Percentiles rank a stretch among this genome's conserved stretches.
Evolutionary conservation across 2,329 filamentous ascomycete genomes (phyloP).

Genomic region (Fusarium tanahbumbuense): DNA sequence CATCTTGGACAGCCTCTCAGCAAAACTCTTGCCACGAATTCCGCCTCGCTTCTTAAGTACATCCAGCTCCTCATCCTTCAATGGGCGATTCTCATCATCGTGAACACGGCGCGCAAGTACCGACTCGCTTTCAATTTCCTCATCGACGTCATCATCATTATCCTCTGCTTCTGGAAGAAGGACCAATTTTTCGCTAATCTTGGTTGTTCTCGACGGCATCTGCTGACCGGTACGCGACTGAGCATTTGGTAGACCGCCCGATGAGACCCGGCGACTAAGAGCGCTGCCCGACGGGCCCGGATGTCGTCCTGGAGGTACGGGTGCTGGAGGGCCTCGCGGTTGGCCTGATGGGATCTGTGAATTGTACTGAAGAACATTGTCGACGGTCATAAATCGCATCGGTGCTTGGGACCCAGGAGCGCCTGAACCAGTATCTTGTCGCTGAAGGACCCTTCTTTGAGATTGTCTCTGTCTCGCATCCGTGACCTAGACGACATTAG

Average conservation of each 20-base stretch:
- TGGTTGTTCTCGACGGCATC: conserved; percentile 87
- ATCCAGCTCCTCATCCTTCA: conserved; percentile 75
- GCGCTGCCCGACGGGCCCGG: conserved; percentile 31
- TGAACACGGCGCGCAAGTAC: conserved; percentile 55
- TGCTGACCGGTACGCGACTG: conserved; percentile 64
- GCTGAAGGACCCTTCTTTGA: conserved; percentile 49
- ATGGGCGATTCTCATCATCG: conserved; percentile 71
- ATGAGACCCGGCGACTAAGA: conserved; percentile 45
- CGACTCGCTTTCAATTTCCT: conserved; percentile 64
- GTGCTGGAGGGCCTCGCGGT: conserved; percentile 74
- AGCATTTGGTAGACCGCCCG: conserved; percentile 56
- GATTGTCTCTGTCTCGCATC: conserved; percentile 54
- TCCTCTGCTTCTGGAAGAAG: conserved; percentile 84
- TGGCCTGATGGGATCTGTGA: conserved; percentile 96
- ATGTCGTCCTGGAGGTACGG: conserved; percentile 51
- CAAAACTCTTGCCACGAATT: conserved; percentile 85
- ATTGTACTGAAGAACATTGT: conserved; percentile 93
- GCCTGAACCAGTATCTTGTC: conserved; percentile 49
- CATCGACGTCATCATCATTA: conserved; percentile 67
- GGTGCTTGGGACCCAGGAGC: conserved; percentile 52
- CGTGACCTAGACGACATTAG: conserved; percentile 50
- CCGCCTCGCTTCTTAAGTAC: conserved; percentile 71
- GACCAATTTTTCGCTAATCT: conserved; percentile 97
- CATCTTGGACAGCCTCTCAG: conserved; percentile 89
- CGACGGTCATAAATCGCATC: conserved; percentile 87